Percentiles rank a stretch among this genome's conserved stretches.
Evolutionary conservation across 129 eudicot genomes (phyloP).

Genomic region (carrot (Daucus carota)): DNA sequence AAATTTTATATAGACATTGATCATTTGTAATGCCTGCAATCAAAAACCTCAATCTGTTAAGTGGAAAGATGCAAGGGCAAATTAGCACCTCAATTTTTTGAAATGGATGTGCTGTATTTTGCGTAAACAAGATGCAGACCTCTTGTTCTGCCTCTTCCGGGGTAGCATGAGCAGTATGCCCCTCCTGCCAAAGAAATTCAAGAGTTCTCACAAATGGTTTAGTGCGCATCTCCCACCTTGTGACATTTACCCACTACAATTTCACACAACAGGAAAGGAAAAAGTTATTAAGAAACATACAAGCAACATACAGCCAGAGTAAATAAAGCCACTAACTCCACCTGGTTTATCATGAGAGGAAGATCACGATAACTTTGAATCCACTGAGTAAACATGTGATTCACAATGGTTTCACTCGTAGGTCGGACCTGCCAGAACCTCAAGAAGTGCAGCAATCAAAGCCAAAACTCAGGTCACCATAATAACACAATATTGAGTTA

Average conservation of each 20-base stretch:
- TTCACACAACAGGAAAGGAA: background rate
- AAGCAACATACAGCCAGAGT: background rate
- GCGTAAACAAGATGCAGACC: too few species aligned
- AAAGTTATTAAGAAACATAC: too few species aligned
- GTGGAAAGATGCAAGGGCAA: background rate
- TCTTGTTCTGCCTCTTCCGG: constrained; percentile 88
- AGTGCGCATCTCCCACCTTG: constrained; percentile 99
- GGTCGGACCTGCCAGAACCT: constrained; percentile 99
- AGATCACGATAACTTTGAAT: constrained; percentile 97
- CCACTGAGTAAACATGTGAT: constrained; percentile 99
- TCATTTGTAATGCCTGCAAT: constrained; percentile 93
- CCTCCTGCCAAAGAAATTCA: constrained; percentile 98
- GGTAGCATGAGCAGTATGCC: constrained; percentile 97
- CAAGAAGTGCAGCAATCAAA: constrained; percentile 83
- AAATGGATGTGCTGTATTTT: background rate
- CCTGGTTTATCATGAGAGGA: constrained; percentile 98
- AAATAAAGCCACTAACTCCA: constrained; percentile 12
- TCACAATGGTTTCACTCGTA: constrained; percentile 98
- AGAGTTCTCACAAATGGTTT: constrained; percentile 95
- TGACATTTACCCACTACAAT: constrained; percentile 96
- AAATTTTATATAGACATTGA: constrained; percentile 76
- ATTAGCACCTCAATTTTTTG: too few species aligned
- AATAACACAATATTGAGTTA: too few species aligned
- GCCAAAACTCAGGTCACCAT: constrained; percentile 42
- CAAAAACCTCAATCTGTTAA: constrained; percentile 23